Evolutionary conservation across 441 rosid genomes (phyloP), one percentile per base, ranked within the genome.

Genomic region (Populus hybrid): DNA sequence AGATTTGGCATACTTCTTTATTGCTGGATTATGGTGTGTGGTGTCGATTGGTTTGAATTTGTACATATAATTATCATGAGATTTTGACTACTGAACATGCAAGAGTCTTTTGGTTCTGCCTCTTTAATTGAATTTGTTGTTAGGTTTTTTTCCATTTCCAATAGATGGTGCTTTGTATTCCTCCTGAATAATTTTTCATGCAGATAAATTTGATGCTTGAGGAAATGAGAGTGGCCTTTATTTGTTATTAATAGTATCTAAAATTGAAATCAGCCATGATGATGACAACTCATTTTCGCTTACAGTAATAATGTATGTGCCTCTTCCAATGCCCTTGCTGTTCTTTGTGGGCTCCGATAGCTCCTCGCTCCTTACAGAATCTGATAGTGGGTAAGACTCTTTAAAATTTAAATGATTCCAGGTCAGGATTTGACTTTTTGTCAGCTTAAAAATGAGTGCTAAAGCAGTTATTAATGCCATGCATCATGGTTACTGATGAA

Each of bases 251-350:
- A 66, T 45, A 45, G 56, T 45, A 33, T 69, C 23, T 29, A 28
- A 63, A 23, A 69, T 77, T 71, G 16, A 69, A 77, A 65, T 69
- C 9, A n/a, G 77, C 56, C 36, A 71, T 80, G 59, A 81, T 82
- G 65, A 78, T 38, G n/a, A 42, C 53, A 59, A 7, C 20, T 78
- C 72, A 7, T 76, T 78, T 69, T 59, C 72, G 9, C 50, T 80
- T 86, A 84, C 92, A 95, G 99, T 92, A 6, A 84, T 95, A 72
- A 92, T 89, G 98, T 93, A 91, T 69, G 98, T 93, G 86, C 86
- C 92, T 67, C 94, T 95, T 81, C 99, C 99, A 0, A 90, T 95
- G 98, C 99, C 97, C 21, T 82, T 95, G 76, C 77, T 95, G 79
- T 94, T 95, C 90, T 94, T 95, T 20, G 87, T 84, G 21, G 94